Conservation (phyloP, 441 rosid species). For the Pelargonium australe region DNA sequence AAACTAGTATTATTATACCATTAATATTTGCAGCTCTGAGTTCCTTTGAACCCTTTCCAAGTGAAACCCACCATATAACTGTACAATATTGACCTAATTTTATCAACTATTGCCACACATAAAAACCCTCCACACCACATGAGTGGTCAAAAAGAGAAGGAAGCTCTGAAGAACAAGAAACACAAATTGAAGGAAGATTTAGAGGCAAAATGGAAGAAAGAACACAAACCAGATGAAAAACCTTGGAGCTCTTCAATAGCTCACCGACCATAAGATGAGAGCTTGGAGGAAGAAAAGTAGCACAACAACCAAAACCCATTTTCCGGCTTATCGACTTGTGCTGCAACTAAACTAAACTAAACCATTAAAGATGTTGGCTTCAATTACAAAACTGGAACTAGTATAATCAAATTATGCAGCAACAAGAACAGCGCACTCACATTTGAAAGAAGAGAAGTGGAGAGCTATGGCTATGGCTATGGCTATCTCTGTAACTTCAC, state of each 20-base stretch:
- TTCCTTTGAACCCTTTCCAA: not conserved
- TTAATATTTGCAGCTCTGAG: not conserved
- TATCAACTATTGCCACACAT: not conserved
- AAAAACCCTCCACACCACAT: not conserved
- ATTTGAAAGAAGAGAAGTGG: not conserved
- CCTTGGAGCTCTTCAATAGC: conserved; percentile 10
- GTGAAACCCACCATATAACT: not conserved
- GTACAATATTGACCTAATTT: not conserved
- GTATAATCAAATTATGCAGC: not conserved
- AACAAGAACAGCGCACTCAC: not conserved
- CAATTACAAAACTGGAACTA: not conserved
- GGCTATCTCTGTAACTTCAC: not conserved
- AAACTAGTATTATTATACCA: not conserved
- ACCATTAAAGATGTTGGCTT: not conserved
- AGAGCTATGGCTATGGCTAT: not conserved
- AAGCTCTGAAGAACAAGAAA: conserved; percentile 6
- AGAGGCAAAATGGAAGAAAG: not conserved
- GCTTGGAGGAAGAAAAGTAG: not conserved
- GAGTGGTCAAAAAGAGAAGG: not conserved
- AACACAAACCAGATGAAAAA: conserved; percentile 24
- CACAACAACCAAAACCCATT: conserved; percentile 1
- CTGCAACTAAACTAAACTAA: not conserved
- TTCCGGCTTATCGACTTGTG: not conserved
- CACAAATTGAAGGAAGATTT: not conserved
- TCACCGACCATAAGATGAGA: conserved; percentile 4